These are phyloP conservation scores for Stachybotrys chartarum DNA, from an alignment of 2,329 filamentous ascomycete genomes.

Conservation along the genomic window DNA sequence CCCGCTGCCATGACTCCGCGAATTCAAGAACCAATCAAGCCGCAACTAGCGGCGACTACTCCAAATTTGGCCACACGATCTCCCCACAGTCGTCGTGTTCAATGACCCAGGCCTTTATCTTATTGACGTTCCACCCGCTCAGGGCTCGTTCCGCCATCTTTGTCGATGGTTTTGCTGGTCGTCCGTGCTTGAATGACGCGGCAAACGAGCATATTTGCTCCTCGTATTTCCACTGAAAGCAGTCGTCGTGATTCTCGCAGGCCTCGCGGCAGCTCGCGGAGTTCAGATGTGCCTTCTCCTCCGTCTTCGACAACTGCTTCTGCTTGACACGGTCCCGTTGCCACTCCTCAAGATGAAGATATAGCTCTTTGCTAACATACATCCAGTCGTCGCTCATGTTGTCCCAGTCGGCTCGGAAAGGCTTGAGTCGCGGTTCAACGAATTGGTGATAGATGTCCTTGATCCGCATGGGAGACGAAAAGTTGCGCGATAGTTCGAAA, in stretches of 20 bases:
- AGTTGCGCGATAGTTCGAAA: constrained; percentile 37
- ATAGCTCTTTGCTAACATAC: constrained; percentile 28
- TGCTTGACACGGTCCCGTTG: constrained; percentile 23
- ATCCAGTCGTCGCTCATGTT: constrained; percentile 39
- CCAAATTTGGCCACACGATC: constrained; percentile 20
- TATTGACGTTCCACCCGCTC: constrained; percentile 35
- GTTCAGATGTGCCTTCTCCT: constrained; percentile 33
- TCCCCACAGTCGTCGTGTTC: constrained; percentile 26
- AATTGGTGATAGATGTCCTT: constrained; percentile 41
- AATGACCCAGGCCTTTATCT: constrained; percentile 32
- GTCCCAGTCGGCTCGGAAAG: constrained; percentile 42
- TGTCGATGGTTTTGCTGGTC: constrained; percentile 22
- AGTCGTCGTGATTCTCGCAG: constrained; percentile 30
- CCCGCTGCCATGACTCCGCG: neutral
- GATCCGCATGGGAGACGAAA: constrained; percentile 28
- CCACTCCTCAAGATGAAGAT: constrained; percentile 21
- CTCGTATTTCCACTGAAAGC: constrained; percentile 34
- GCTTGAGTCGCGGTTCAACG: constrained; percentile 30
- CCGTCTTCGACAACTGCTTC: constrained; percentile 22
- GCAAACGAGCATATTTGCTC: constrained; percentile 29
- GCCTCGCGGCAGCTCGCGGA: constrained; percentile 35
- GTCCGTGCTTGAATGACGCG: constrained; percentile 29
- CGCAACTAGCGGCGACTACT: neutral
- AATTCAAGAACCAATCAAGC: neutral
- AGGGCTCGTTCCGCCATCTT: constrained; percentile 20